Percentiles rank a stretch among this genome's conserved stretches.
Evolutionary conservation across 352 stramenopile genomes (phyloP).

Genomic region (Globisporangium cederbergense): DNA sequence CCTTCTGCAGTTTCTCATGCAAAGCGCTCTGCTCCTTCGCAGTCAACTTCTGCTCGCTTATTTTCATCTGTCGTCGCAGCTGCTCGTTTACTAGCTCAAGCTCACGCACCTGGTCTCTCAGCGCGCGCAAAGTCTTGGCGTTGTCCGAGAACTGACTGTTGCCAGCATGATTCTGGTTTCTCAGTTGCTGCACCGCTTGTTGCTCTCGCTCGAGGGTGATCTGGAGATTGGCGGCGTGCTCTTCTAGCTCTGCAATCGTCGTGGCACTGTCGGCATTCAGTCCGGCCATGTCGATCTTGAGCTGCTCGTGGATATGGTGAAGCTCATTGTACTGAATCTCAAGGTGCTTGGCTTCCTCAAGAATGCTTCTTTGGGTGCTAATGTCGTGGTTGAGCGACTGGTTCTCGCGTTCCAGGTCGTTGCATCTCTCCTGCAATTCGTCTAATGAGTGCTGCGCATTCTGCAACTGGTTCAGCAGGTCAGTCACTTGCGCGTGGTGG

Average conservation of each 20-base stretch:
- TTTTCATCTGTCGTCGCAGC: slow-evolving; percentile 34
- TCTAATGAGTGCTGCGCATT: slow-evolving; percentile 19
- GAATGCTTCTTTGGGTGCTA: slow-evolving; percentile 9
- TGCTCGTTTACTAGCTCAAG: slow-evolving; percentile 32
- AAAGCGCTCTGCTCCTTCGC: slow-evolving; percentile 44
- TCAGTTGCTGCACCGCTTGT: slow-evolving; percentile 45
- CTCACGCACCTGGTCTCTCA: slow-evolving; percentile 23
- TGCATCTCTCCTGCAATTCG: slow-evolving; percentile 20
- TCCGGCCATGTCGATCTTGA: slow-evolving; percentile 27
- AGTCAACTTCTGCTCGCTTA: slow-evolving; percentile 28
- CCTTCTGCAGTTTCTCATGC: slow-evolving; percentile 52
- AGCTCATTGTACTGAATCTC: slow-evolving; percentile 30
- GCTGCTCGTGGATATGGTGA: slow-evolving; percentile 31
- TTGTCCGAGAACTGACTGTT: slow-evolving; percentile 25
- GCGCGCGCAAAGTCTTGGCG: slow-evolving; percentile 15
- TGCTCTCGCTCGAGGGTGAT: slow-evolving; percentile 55
- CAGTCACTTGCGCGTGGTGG: slow-evolving; percentile 22
- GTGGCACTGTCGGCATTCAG: slow-evolving; percentile 34
- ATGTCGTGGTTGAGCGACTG: slow-evolving; percentile 34
- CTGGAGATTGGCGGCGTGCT: slow-evolving; percentile 58
- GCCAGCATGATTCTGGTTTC: slow-evolving; percentile 30
- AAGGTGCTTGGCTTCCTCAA: slow-evolving; percentile 21
- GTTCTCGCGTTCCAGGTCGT: slow-evolving; percentile 49
- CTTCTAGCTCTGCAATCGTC: slow-evolving; percentile 32
- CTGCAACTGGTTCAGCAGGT: slow-evolving; percentile 29